Evolutionary conservation across 23 red algal species (phyloP).

Genomic region (Gracilaria gracilis): DNA sequence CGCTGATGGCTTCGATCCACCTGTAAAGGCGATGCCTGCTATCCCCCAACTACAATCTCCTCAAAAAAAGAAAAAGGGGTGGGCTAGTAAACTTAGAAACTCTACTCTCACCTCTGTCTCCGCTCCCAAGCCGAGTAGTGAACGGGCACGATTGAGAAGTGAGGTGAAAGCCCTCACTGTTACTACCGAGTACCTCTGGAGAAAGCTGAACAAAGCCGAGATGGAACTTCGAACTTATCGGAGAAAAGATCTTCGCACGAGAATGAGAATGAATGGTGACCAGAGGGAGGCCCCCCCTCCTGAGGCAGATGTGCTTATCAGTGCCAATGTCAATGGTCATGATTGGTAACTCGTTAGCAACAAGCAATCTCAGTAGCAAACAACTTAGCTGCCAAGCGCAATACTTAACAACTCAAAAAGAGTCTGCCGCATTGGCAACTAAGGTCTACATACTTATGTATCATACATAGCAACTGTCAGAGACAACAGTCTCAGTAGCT

Average conservation of each 20-base stretch:
- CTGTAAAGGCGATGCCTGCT: constrained; percentile 39
- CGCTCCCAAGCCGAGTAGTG: constrained; percentile 31
- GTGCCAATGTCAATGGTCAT: constrained; percentile 40
- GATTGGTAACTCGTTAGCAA: constrained; percentile 8
- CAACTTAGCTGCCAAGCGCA: background rate
- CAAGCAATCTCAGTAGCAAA: background rate
- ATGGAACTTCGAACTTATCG: constrained; percentile 65
- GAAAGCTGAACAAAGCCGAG: constrained; percentile 73
- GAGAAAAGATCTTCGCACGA: constrained; percentile 50
- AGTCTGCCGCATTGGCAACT: background rate
- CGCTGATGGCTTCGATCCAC: constrained; percentile 61
- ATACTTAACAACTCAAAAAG: background rate
- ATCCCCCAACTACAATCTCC: constrained; percentile 33
- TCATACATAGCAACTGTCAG: background rate
- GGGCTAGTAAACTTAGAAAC: constrained; percentile 42
- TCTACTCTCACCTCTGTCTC: constrained; percentile 10
- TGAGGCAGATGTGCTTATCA: constrained; percentile 25
- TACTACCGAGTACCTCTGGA: constrained; percentile 67
- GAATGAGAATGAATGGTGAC: constrained; percentile 59
- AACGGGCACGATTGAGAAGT: constrained; percentile 48
- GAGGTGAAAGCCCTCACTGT: constrained; percentile 59
- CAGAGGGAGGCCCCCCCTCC: background rate
- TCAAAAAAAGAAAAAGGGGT: constrained; percentile 32
- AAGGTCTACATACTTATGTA: background rate
- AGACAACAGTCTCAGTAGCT: background rate